Conservation (phyloP, 163 green algal species). For the Volvox carteri region DNA sequence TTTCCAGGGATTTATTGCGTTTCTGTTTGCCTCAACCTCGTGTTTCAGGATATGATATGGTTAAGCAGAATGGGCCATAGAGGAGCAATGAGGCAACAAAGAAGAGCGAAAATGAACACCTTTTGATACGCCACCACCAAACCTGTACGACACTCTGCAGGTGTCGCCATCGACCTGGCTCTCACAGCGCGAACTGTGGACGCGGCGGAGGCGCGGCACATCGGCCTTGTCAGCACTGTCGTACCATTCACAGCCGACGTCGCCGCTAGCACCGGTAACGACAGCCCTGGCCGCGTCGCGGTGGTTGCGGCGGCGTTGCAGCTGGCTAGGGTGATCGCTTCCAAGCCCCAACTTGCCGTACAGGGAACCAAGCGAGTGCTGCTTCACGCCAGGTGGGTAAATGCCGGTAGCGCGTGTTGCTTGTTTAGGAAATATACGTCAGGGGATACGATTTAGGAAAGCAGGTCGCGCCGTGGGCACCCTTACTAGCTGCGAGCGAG, state of each 20-base stretch:
- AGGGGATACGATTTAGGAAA: too few relatives aligned
- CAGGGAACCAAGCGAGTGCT: conserved; percentile 91
- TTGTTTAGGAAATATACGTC: too few relatives aligned
- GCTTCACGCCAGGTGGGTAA: conserved; percentile 65
- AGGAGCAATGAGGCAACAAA: too few relatives aligned
- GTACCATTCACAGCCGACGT: conserved; percentile 4
- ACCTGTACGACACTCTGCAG: conserved; percentile 53
- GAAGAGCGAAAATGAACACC: too few relatives aligned
- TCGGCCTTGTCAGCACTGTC: conserved; percentile 81
- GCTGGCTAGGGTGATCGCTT: conserved; percentile 79
- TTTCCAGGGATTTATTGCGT: too few relatives aligned
- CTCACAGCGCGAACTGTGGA: conserved; percentile 83
- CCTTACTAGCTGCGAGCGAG: too few relatives aligned
- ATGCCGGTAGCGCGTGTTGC: too few relatives aligned
- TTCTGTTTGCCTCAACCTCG: too few relatives aligned
- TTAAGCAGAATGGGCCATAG: too few relatives aligned
- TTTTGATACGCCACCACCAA: neutral
- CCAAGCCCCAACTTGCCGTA: conserved; percentile 86
- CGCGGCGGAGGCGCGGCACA: conserved; percentile 74
- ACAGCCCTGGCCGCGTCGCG: conserved; percentile 32
- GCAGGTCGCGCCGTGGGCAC: too few relatives aligned
- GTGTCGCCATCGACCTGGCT: conserved; percentile 78
- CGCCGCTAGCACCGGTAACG: neutral
- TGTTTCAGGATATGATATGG: too few relatives aligned
- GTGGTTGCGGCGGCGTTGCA: conserved; percentile 66